Evolutionary conservation across 1,284 basidiomycete genomes (phyloP).

Genomic region (Anthracocystis setariae): DNA sequence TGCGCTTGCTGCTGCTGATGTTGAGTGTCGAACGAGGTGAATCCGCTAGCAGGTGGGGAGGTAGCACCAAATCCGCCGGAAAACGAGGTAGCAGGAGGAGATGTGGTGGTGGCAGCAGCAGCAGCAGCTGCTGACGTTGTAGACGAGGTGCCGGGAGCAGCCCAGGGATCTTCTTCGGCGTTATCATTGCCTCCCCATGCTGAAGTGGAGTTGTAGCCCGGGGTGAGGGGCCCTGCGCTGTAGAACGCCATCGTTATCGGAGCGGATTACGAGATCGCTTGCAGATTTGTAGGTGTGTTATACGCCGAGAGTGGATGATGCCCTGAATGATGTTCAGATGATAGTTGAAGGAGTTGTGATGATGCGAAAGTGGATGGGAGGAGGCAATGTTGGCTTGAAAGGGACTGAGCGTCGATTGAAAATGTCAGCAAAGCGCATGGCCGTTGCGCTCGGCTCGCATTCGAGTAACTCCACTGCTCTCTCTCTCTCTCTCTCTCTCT

Average conservation of each 20-base stretch:
- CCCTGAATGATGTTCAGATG: background rate
- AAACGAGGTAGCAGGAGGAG: slow-evolving; percentile 10
- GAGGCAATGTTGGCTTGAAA: background rate
- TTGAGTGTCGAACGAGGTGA: slow-evolving; percentile 33
- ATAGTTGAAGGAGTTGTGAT: background rate
- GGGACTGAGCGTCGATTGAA: background rate
- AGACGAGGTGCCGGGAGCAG: slow-evolving; percentile 30
- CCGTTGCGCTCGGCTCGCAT: background rate
- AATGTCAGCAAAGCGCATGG: background rate
- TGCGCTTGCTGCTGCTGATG: slow-evolving; percentile 30
- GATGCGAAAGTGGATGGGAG: background rate
- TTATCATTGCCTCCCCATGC: slow-evolving; percentile 50
- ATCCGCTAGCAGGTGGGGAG: slow-evolving; percentile 24
- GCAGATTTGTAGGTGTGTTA: background rate
- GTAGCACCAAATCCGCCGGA: slow-evolving; percentile 3
- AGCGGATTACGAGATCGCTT: background rate
- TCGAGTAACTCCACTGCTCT: background rate
- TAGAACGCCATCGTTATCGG: slow-evolving; percentile 42
- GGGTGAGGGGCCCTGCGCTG: slow-evolving; percentile 44
- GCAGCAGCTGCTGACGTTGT: slow-evolving; percentile 13
- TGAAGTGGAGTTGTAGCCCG: slow-evolving; percentile 46
- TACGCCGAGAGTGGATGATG: background rate
- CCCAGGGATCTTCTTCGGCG: slow-evolving; percentile 52
- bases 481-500: background rate
- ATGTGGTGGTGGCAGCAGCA: slow-evolving; percentile 7